Evolutionary conservation across 2,329 filamentous ascomycete genomes (phyloP), one percentile per base, ranked within the genome.

Genomic region (Ramularia endophylla): DNA sequence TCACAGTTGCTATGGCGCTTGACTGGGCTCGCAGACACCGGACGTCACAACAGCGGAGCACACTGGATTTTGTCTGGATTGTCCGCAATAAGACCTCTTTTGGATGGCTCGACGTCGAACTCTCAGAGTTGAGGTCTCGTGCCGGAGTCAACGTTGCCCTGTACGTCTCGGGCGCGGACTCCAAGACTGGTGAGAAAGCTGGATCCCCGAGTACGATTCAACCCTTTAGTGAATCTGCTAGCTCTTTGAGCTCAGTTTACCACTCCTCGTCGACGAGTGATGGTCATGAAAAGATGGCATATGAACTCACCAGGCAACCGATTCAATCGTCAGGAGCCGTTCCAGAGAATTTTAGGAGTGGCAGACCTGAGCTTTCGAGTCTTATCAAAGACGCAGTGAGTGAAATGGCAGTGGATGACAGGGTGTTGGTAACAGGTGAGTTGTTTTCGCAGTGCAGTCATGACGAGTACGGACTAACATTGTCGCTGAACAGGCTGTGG

Each of bases 1-100:
- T 77, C 47, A 75, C 71, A 0, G 57, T 78, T 16, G 75, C 77
- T 2, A 56, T 77, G 8, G 74, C 78, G 36, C 61, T 80, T 16
- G 60, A 78, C 2, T 64, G 67, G 47, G 40, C 43, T 2, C 43
- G 50, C 29, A 48, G 40, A 27, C 30, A 32, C 51, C 65, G n/a
- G 8, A 47, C 36, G 61, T 62, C 12, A 54, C 62, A 4, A 69
- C 67, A 46, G 5, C 75, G 72, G 0, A 66, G 72, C 32, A 65
- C 67, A 28, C 61, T 79, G 20, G 70, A 70, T 1, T 77, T 57
- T 16, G 41, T 53, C 12, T 57, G 54, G 54, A 38, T 38, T n/a
- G 44, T 57, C 3, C 31, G 43, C 11, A 40, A 47, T 8, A 17
- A 27, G 40, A 46, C 32, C 3, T 39, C 42, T 34, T 55, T 78